Base-by-base conservation (phyloP, 2,329 filamentous ascomycete genomes). In the Aotearoamyces nothofagi region DNA sequence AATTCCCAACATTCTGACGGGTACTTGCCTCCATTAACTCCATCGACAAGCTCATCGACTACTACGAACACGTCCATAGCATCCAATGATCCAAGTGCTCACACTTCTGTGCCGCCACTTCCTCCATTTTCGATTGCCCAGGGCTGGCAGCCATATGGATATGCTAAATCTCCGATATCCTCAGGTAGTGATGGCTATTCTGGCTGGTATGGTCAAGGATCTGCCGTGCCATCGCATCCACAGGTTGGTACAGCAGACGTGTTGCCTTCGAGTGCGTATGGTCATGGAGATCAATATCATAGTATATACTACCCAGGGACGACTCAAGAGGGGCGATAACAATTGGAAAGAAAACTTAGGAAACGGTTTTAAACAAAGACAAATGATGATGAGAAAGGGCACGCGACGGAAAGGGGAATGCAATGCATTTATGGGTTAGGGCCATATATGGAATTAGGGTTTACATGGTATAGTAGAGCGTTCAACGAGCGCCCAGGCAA, bases 281-380 rank as follows among this genome's bases (percentile, higher is more conserved):
- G 19, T n/a, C 19, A 20, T 20, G 8, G 8, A 7, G 19, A 20
- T 20, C n/a, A 7, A 20, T 30, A 30, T 30, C 20, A 17, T 30
- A 17, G 20, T 7, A 24, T 30, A 7, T 30, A 30, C 17, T 30
- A 30, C 22, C 15, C 14, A 15, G 22, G 24, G 7, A 12, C 28
- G 24, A 16, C 17, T 12, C 28, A 28, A 23, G 17, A 17, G 20
- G 28, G 28, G 15, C 28, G 28, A n/a, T 24, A 8, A 27, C 10
- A 30, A 24, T 30, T 17, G 22, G 16, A 17, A 25, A 24, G 28
- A n/a, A n/a, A n/a, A n/a, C n/a, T n/a, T n/a, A n/a, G n/a, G n/a
- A n/a, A n/a, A n/a, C n/a, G n/a, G n/a, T n/a, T n/a, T n/a, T n/a
- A n/a, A n/a, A n/a, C n/a, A n/a, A n/a, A n/a, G n/a, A n/a, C n/a